Base-by-base conservation (phyloP, 2,329 filamentous ascomycete species). In the Purpureocillium lavendulum region DNA sequence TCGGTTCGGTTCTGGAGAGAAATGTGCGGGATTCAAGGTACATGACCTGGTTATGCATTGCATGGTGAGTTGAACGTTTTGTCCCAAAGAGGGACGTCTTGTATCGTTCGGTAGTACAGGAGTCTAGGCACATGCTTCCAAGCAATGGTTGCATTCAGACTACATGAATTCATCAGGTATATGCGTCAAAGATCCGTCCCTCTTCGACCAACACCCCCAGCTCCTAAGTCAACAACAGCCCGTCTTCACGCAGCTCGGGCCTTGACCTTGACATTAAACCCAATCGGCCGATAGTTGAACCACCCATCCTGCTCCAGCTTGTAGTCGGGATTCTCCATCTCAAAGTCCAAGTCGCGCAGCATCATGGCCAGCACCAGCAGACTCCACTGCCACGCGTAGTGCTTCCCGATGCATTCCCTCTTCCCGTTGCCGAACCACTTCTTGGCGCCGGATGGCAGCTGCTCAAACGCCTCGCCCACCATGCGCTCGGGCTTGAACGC, bases 381-480 rank as follows among this genome's bases (percentile, higher is more conserved):
- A 40, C 54, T 59, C 54, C 66, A 73, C 45, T 66, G 61, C 63
- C 61, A 65, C 0, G 69, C 70, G 54, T 67, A 71, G 50, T 70
- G 61, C 53, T 64, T 68, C 3, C 70, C 70, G n/a, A 73, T 65
- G 35, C 70, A 74, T 53, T 66, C 63, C 13, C 70, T 48, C 62
- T 69, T 71, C 11, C 70, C 70, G 46, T 71, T 73, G 6, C 70
- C 70, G 29, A 67, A 73, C 59, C 67, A 70, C 53, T 67, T 68
- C 60, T 66, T 71, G 4, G 65, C 69, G 0, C 63, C 67, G 0
- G 49, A 14, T 1, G 69, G 70, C 41, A 74, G 48, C 17, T 45
- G 47, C 12, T 64, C 66, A 35, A 69, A 71, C 4, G 51, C 47
- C 28, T 65, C 60, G 28, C 67, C 67, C 46, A 68, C 54, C 69